Evolutionary conservation across 352 stramenopile genomes (phyloP).

Genomic region (Globisporangium orthogonon): DNA sequence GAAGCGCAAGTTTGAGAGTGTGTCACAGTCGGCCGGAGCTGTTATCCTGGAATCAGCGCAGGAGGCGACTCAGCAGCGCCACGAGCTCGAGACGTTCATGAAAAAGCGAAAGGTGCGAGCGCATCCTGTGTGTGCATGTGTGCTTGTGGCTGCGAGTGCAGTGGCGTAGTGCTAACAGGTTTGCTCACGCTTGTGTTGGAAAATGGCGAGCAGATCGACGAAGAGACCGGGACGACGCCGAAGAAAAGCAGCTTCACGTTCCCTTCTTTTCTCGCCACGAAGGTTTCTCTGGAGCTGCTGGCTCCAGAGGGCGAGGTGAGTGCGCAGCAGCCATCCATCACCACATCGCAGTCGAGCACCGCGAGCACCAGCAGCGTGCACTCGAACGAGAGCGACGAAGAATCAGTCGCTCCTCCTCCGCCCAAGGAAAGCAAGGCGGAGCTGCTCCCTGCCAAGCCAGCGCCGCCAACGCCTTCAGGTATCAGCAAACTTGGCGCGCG

Average conservation of each 20-base stretch:
- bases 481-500: slow-evolving; percentile 6
- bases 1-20: slow-evolving; percentile 24
- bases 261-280: slow-evolving; percentile 35
- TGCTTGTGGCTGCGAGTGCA: background rate
- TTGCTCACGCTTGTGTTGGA: background rate
- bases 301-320: background rate
- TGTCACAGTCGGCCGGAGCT: slow-evolving; percentile 16
- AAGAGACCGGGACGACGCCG: slow-evolving; percentile 31
- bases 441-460: background rate
- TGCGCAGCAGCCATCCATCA: slow-evolving; percentile 2
- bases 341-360: slow-evolving; percentile 11
- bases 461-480: slow-evolving; percentile 4
- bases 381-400: slow-evolving; percentile 12
- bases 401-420: background rate
- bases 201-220: slow-evolving; percentile 20
- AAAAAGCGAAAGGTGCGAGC: slow-evolving; percentile 39
- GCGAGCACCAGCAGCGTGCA: slow-evolving; percentile 14
- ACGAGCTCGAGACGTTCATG: slow-evolving; percentile 35
- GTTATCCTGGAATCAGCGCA: slow-evolving; percentile 21
- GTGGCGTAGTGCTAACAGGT: background rate
- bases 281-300: slow-evolving; percentile 6
- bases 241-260: slow-evolving; percentile 35
- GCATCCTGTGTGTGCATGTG: background rate
- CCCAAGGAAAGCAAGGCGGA: background rate
- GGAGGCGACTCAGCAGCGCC: slow-evolving; percentile 22